Percentiles rank a stretch among this genome's conserved stretches.
Conservation (phyloP, 192 early-diverging fungal genomes). For the Backusella parvicylindrica region DNA sequence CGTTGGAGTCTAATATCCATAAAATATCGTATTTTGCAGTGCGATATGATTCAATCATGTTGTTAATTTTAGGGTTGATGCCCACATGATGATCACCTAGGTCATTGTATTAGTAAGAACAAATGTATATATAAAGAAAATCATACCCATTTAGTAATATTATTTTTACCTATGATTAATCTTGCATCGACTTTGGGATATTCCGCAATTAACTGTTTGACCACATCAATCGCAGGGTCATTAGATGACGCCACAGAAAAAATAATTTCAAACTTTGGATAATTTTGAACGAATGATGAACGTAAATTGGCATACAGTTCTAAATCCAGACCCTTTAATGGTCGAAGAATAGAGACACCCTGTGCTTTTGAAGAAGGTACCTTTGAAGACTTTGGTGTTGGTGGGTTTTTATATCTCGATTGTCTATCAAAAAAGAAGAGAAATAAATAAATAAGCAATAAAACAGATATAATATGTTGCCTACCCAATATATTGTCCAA, state of each 20-base stretch:
- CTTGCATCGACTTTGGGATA: conserved; percentile 73
- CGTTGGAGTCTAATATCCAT: conserved; percentile 95
- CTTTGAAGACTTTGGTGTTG: conserved; percentile 35
- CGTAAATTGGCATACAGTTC: conserved; percentile 78
- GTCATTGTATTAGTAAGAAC: background rate
- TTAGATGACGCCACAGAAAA: conserved; percentile 79
- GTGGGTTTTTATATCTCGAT: conserved; percentile 27
- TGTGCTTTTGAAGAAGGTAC: conserved; percentile 47
- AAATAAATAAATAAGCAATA: background rate
- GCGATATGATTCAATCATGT: conserved; percentile 82
- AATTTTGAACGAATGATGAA: conserved; percentile 85
- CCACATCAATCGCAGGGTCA: conserved; percentile 84
- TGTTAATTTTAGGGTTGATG: conserved; percentile 96
- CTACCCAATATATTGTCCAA: conserved; percentile 34
- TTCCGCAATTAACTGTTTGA: conserved; percentile 59
- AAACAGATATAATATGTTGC: background rate
- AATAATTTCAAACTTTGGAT: conserved; percentile 85
- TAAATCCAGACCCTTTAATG: conserved; percentile 89
- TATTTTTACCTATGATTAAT: conserved; percentile 70
- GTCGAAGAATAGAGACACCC: conserved; percentile 89
- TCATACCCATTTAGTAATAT: background rate
- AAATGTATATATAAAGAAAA: background rate
- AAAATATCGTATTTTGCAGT: conserved; percentile 80
- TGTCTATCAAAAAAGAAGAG: conserved; percentile 7
- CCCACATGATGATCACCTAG: conserved; percentile 69